Evolutionary conservation across 2,329 filamentous ascomycete species (phyloP), one percentile per base, ranked within the genome.

Genomic region (Trichophaea hybrida): DNA sequence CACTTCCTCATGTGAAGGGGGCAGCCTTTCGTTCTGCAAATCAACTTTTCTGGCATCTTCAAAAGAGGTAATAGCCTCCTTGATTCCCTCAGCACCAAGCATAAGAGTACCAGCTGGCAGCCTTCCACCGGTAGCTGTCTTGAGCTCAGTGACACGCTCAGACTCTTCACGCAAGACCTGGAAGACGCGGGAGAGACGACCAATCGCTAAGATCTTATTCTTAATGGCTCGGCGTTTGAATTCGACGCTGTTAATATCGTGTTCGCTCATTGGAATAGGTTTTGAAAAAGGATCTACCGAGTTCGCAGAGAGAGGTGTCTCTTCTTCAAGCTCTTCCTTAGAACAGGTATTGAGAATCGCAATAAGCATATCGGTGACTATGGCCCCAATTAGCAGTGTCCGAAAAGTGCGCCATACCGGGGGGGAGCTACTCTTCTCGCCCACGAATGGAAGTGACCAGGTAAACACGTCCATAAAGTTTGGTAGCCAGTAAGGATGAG

Each of bases 391-490:
- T 37, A 24, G 46, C 15, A 34, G 12, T 32, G 32, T 44, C 32
- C 31, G 10, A 31, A 31, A 8, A 17, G 31, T 24, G 31, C 17
- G 17, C 17, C 8, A 15, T 17, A 8, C 13, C 2, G 24, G 10
- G 10, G 44, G 76, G 43, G 37, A 60, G 62, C 51, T 60, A 69
- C 68, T 69, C 80, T 98, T 98, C 74, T 98, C 93, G 64, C 93
- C 91, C 31, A 98, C 93, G 74, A 98, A 98, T 0, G 93, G 93
- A 62, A 98, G 78, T 37, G 93, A 98, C 93, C 93, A 98, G n/a
- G 93, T 98, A 72, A 98, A 98, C 64, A 98, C 93, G 70, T 98
- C 93, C 93, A 98, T 98, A 72, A 98, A 98, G 77, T 98, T 98
- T 58, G 93, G 93, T 53, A 98, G 81, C 93, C 93, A 98, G 78